A percentile compares a stretch with the other conserved stretches of the same genome.
Evolutionary conservation across 345 rosid genomes (phyloP).

Genomic region (Lumnitzera racemosa): DNA sequence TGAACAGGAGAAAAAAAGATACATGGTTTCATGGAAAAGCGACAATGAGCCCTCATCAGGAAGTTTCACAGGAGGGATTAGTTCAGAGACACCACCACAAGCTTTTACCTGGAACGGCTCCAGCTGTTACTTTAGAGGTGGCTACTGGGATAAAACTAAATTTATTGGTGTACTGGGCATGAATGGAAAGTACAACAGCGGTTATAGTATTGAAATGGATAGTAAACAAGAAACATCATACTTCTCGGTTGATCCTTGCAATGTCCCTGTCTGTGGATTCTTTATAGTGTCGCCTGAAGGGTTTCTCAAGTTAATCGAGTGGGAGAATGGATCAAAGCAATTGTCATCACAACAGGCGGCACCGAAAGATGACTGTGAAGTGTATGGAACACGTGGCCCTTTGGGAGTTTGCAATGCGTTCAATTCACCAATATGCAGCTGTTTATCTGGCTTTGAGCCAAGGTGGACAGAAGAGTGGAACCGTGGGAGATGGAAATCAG

Average conservation of each 20-base stretch:
- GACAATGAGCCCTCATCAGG: constrained; percentile 27
- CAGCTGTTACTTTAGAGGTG: constrained; percentile 3
- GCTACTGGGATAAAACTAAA: constrained; percentile 1
- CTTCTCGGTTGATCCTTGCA: not conserved
- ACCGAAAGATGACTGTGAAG: constrained; percentile 19
- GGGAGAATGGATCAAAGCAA: constrained; percentile 8
- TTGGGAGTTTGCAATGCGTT: constrained; percentile 18
- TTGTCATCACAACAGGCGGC: constrained; percentile 9
- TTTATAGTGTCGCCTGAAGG: constrained; percentile 10
- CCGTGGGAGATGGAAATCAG: constrained; percentile 13
- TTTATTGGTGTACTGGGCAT: not conserved
- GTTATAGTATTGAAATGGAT: not conserved
- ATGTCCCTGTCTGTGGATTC: not conserved
- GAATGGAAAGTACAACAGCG: not conserved
- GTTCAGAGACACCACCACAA: constrained; percentile 18
- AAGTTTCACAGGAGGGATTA: constrained; percentile 9
- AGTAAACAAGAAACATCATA: constrained; percentile 1
- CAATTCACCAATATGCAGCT: constrained; percentile 12
- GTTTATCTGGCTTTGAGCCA: constrained; percentile 30
- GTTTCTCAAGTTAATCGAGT: constrained; percentile 3
- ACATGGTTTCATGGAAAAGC: constrained; percentile 24
- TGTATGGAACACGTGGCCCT: constrained; percentile 20
- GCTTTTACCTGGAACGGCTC: constrained; percentile 5
- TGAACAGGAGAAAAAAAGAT: constrained; percentile 10
- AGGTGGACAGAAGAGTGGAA: constrained; percentile 10